Evolutionary conservation across 108 stramenopile species (phyloP).

Genomic region (Phaeodactylum tricornutum): DNA sequence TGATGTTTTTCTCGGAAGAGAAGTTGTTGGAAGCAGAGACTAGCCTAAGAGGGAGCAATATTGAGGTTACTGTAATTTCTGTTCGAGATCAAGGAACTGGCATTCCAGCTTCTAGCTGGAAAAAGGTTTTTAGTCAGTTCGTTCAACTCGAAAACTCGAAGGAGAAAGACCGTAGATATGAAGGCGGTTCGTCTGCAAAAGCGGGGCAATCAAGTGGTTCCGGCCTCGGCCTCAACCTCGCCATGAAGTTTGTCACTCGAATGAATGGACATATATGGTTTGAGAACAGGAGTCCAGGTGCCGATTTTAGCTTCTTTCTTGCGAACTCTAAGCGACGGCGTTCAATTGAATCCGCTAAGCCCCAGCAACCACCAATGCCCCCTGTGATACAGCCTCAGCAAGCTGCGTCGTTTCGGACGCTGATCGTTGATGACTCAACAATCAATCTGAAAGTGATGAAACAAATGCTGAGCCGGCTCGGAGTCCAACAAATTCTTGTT

Average conservation of each 20-base stretch:
- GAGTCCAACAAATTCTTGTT: no score
- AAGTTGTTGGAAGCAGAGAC: no score
- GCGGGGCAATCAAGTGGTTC: slow-evolving; percentile 12
- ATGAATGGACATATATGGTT: slow-evolving; percentile 15
- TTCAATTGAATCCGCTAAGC: no score
- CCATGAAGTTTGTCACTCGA: slow-evolving; percentile 3
- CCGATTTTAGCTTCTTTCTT: slow-evolving; percentile 11
- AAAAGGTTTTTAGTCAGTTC: slow-evolving; percentile 3
- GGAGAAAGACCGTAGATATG: no score
- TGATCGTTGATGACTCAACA: slow-evolving; percentile 9
- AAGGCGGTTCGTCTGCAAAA: no score
- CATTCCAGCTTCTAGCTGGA: slow-evolving; percentile 1
- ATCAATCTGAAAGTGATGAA: slow-evolving; percentile 15
- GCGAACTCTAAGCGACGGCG: not conserved
- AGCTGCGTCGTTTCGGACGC: slow-evolving; percentile 10
- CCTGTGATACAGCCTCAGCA: no score
- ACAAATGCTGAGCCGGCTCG: slow-evolving; percentile 7
- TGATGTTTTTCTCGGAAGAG: no score
- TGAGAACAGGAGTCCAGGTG: slow-evolving; percentile 4
- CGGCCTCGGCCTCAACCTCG: slow-evolving; percentile 12
- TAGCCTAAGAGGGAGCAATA: no score
- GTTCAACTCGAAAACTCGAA: not conserved
- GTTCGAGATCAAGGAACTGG: slow-evolving; percentile 7
- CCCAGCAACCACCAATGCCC: not conserved
- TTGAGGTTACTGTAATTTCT: slow-evolving; percentile 1